Evolutionary conservation across 257 asterid genomes (phyloP).

Genomic region (Nicotiana tabacum): DNA sequence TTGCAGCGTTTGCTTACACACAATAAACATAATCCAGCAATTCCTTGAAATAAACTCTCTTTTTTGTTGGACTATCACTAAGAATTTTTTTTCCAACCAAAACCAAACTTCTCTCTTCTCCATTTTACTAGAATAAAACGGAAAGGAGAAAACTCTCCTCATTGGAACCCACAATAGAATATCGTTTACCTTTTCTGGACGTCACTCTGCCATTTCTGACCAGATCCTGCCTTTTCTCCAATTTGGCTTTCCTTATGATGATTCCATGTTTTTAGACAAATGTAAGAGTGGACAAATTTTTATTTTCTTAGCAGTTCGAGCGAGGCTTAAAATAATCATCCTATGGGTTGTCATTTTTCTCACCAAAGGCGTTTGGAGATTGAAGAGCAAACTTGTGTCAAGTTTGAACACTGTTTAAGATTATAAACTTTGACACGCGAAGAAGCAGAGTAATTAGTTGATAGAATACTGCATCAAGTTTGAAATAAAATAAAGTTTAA

Average conservation of each 20-base stretch:
- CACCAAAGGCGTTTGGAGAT: neutral
- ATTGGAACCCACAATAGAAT: neutral
- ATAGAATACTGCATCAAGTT: neutral
- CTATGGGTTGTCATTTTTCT: neutral
- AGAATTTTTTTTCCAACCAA: neutral
- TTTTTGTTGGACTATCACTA: neutral
- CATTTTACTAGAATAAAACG: neutral
- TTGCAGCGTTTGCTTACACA: neutral
- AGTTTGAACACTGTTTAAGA: neutral
- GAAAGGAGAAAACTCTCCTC: neutral
- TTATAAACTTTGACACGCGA: neutral
- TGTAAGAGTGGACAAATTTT: neutral
- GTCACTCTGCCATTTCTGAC: neutral
- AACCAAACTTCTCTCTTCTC: neutral
- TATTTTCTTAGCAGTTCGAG: neutral
- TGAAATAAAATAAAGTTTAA: neutral
- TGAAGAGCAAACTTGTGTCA: neutral
- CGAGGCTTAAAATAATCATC: neutral
- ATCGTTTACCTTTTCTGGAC: neutral
- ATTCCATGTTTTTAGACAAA: neutral
- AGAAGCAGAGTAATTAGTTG: neutral
- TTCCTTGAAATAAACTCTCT: neutral
- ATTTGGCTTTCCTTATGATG: neutral
- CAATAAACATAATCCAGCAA: neutral
- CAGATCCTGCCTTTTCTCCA: neutral